Evolutionary conservation across 805 yeast species (phyloP).

Genomic region (Yarrowia keelungensis): DNA sequence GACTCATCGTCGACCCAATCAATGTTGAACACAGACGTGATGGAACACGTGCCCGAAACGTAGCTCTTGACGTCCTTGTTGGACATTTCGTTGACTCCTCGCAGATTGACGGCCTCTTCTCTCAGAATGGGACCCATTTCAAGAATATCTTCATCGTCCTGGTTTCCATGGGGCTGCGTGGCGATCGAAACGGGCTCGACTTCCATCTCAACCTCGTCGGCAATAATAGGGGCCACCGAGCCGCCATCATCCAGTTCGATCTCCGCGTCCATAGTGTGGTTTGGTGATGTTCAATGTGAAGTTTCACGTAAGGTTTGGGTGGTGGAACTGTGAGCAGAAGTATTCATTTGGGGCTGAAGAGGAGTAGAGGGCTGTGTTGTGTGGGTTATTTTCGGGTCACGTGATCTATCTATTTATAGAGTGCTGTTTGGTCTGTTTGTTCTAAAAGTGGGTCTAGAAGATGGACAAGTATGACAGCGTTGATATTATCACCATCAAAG

Average conservation of each 20-base stretch:
- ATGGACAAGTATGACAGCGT: too few relatives aligned
- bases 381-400: too few relatives aligned
- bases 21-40: constrained; percentile 23
- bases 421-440: too few relatives aligned
- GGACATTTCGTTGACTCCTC: constrained; percentile 37
- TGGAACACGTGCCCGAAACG: constrained; percentile 21
- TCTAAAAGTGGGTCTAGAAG: too few relatives aligned
- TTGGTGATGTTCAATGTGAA: constrained; percentile 16
- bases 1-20: constrained; percentile 35
- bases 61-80: constrained; percentile 34
- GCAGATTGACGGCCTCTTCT: constrained; percentile 37
- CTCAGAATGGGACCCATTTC: constrained; percentile 3
- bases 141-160: constrained; percentile 1
- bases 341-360: too few relatives aligned
- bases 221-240: constrained; percentile 14
- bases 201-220: constrained; percentile 29
- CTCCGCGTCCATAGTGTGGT: constrained; percentile 34
- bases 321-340: not conserved
- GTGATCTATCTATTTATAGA: too few relatives aligned
- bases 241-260: constrained; percentile 31
- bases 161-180: not conserved
- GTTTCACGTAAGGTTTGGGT: constrained; percentile 9
- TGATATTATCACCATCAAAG: too few relatives aligned
- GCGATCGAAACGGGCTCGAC: constrained; percentile 21
- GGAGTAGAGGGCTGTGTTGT: too few relatives aligned